These are phyloP conservation scores for Tetrahymena malaccensis DNA, from an alignment of 73 alveolate species.

Conservation along the genomic window DNA sequence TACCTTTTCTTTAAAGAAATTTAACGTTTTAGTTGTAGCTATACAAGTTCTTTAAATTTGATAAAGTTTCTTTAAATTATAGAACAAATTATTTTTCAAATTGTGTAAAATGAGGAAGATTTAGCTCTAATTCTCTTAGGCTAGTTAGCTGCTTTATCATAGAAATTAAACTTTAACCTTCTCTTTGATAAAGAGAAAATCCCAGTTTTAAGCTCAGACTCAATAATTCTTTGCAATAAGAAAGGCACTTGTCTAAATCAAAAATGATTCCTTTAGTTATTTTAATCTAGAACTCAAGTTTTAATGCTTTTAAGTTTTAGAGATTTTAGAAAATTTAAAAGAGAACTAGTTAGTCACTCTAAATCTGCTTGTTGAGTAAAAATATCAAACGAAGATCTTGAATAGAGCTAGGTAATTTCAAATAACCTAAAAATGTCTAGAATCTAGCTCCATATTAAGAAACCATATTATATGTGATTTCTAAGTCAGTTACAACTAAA, in stretches of 20 bases:
- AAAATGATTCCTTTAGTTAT: neutral
- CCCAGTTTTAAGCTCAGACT: neutral
- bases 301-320: no score
- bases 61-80: neutral
- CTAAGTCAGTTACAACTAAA: neutral
- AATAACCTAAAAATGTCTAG: no score
- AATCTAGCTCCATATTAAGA: neutral
- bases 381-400: neutral
- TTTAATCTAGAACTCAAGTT: neutral
- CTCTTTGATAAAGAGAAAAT: neutral
- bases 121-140: neutral
- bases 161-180: neutral
- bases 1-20: neutral
- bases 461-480: neutral
- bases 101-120: neutral
- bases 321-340: neutral
- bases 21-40: neutral
- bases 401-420: neutral
- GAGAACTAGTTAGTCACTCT: neutral
- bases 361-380: no score
- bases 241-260: neutral
- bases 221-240: neutral
- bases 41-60: neutral
- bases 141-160: neutral
- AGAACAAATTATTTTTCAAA: neutral